Percentiles rank a stretch among this genome's conserved stretches.
Conservation (phyloP, 2,329 filamentous ascomycete genomes). For the Arthroderma sp. region DNA sequence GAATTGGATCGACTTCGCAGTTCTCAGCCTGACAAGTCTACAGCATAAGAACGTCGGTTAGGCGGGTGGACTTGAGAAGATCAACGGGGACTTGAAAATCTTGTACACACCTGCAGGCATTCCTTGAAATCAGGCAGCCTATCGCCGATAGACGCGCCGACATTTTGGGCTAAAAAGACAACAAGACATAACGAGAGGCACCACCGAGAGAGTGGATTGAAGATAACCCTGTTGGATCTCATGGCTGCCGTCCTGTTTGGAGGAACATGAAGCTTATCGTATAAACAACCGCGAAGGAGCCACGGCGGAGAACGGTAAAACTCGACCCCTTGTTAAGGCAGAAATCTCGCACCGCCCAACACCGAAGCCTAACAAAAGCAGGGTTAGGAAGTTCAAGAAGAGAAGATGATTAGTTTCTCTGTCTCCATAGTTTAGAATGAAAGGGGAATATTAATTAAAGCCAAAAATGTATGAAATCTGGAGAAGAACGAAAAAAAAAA, state of each 20-base stretch:
- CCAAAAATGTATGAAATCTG: not conserved
- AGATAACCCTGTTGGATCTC: conserved; percentile 5
- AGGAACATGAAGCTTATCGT: too few species aligned
- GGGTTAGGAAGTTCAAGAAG: too few species aligned
- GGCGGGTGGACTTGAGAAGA: conserved; percentile 11
- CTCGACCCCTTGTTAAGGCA: too few species aligned
- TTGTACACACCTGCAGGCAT: conserved; percentile 59
- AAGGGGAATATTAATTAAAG: not conserved
- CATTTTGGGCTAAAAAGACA: conserved; percentile 22
- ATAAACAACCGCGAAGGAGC: too few species aligned
- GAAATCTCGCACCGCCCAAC: too few species aligned
- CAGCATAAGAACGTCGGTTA: not conserved
- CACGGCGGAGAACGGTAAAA: too few species aligned
- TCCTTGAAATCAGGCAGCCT: conserved; percentile 72
- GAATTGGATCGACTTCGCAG: conserved; percentile 53
- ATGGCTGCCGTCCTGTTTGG: conserved; percentile 4
- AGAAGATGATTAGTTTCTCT: too few species aligned
- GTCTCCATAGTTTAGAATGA: too few species aligned
- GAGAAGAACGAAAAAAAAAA: conserved; percentile 6
- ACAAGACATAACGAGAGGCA: conserved; percentile 22
- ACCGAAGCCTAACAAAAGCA: too few species aligned
- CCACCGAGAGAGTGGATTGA: conserved; percentile 7
- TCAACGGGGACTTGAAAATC: not conserved
- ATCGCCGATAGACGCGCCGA: conserved; percentile 67
- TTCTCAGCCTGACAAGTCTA: conserved; percentile 73